These are phyloP conservation scores for Penicillium verrucosum DNA, from an alignment of 2,329 filamentous ascomycete genomes.

Conservation along the genomic window DNA sequence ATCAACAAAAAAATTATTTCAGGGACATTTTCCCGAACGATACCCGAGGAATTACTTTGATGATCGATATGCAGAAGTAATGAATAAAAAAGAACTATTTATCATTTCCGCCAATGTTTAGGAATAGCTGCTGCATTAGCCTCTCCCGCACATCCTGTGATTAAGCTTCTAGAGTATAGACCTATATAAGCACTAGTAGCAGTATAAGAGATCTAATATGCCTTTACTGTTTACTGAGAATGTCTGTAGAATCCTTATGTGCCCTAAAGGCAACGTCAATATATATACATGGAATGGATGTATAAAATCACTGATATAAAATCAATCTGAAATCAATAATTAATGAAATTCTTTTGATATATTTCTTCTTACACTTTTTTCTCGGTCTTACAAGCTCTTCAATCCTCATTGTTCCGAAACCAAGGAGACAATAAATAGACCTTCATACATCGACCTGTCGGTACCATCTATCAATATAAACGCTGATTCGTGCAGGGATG, in stretches of 20 bases:
- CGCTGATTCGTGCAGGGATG: too few species aligned
- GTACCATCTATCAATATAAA: not conserved
- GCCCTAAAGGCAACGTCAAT: not conserved
- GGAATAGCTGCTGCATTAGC: not conserved
- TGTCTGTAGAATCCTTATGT: not conserved
- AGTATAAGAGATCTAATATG: not conserved
- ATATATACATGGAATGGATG: not conserved
- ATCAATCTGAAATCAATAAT: too few species aligned
- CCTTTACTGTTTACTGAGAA: not conserved
- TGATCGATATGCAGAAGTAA: slow-evolving; percentile 17
- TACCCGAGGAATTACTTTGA: slow-evolving; percentile 24
- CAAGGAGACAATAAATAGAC: not conserved
- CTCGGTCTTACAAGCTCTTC: too few species aligned
- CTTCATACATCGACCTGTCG: too few species aligned
- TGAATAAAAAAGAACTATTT: not conserved
- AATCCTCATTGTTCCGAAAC: not conserved
- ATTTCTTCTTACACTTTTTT: not conserved
- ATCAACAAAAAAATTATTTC: not conserved
- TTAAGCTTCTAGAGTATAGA: not conserved
- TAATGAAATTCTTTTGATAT: not conserved
- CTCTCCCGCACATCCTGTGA: not conserved
- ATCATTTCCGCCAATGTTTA: not conserved
- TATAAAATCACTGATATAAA: too few species aligned
- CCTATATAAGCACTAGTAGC: too few species aligned
- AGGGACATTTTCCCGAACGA: slow-evolving; percentile 17